phyloP scores from a whole-genome alignment of 2,329 filamentous ascomycete species.

The Fusarium sp. region DNA sequence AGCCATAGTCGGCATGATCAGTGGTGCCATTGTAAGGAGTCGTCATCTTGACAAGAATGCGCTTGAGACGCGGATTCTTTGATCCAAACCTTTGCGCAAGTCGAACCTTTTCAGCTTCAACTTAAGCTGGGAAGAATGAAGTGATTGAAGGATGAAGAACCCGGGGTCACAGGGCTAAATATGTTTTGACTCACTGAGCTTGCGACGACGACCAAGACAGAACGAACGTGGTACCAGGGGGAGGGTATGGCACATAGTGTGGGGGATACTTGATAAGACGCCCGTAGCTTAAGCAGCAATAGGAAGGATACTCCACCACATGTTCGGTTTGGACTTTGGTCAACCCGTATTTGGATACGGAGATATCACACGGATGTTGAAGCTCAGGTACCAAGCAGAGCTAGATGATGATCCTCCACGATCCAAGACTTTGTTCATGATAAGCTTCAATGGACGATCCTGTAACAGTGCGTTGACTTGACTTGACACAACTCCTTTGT shows the following conservation, averaged over 20 bases:
- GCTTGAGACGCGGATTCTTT: constrained; percentile 22
- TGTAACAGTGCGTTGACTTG: neutral
- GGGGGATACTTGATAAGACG: constrained; percentile 45
- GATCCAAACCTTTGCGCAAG: constrained; percentile 15
- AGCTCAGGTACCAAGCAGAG: constrained; percentile 27
- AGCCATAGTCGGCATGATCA: constrained; percentile 63
- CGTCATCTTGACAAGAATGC: constrained; percentile 43
- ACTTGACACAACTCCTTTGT: neutral
- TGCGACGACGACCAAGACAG: constrained; percentile 15
- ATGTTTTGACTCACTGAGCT: constrained; percentile 27
- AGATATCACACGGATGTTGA: neutral
- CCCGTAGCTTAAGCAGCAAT: constrained; percentile 35
- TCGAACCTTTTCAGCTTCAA: constrained; percentile 20
- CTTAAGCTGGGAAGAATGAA: constrained; percentile 23
- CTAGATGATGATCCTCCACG: constrained; percentile 17
- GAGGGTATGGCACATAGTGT: constrained; percentile 39
- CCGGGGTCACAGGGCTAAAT: constrained; percentile 39
- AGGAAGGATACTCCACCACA: constrained; percentile 20
- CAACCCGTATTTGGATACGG: neutral
- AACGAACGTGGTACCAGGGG: constrained; percentile 22
- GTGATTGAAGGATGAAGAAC: constrained; percentile 19
- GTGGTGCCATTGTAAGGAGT: constrained; percentile 63
- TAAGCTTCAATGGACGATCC: constrained; percentile 1
- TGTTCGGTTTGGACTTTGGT: constrained; percentile 4
- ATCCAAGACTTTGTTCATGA: neutral